Percentiles rank a stretch among this genome's conserved stretches.
phyloP scores from a whole-genome alignment of 495 filamentous ascomycete species.

The Trichoderma reesei region DNA sequence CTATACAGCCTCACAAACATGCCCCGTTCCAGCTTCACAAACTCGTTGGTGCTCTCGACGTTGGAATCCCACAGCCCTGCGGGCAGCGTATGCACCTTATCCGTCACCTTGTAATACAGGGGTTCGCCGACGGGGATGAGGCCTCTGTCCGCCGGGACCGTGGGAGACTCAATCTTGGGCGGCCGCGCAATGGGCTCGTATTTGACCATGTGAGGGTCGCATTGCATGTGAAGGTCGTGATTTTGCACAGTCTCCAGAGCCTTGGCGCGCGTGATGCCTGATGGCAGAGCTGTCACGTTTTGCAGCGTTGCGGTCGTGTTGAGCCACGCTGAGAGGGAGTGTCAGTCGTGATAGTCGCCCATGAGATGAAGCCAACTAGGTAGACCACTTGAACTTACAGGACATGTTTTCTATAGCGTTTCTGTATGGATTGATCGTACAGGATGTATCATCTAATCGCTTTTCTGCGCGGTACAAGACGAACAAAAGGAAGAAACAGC shows the following conservation, averaged over 20 bases:
- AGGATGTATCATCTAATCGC: too few relatives aligned
- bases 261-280: constrained; percentile 41
- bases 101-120: constrained; percentile 22
- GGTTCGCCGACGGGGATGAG: constrained; percentile 8
- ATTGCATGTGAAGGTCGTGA: constrained; percentile 36
- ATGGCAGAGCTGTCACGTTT: constrained; percentile 50
- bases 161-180: constrained; percentile 12
- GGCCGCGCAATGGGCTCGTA: constrained; percentile 20
- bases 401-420: neutral
- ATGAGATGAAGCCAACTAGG: neutral
- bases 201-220: constrained; percentile 33
- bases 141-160: constrained; percentile 17
- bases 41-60: constrained; percentile 37
- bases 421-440: too few relatives aligned
- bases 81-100: constrained; percentile 31
- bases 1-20: constrained; percentile 36
- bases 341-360: neutral
- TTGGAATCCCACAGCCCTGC: constrained; percentile 35
- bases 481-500: too few relatives aligned
- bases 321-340: constrained; percentile 24
- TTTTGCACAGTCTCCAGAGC: constrained; percentile 55
- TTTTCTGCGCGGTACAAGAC: too few relatives aligned
- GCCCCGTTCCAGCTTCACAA: constrained; percentile 29
- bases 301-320: constrained; percentile 34
- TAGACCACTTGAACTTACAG: neutral